Evolutionary conservation across 75 land plant species (phyloP), one percentile per base, ranked within the genome.

Genomic region (Ceratopteris richardii): DNA sequence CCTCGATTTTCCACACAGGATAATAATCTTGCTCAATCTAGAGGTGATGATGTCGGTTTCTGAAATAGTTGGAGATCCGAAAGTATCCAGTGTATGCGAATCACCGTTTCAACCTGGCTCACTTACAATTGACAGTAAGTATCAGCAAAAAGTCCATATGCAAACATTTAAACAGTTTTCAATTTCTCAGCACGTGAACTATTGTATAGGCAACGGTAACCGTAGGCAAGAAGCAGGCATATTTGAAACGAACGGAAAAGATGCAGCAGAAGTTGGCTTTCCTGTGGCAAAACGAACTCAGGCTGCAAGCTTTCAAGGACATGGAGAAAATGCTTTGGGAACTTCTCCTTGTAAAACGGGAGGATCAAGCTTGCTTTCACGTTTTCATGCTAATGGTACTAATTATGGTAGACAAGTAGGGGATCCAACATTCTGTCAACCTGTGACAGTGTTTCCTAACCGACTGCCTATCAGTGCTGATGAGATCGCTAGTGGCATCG

Each of bases 11-110:
- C 44, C 29, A 26, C 63, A 54, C 95, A 93, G 95, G 71, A 77
- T 93, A 40, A 84, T 93, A 57, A 83, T 93, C 42, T 74, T 93
- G 31, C 63, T 93, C 58, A 79, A 77, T 74, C 74, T 93, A 90
- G 81, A 81, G 59, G 75, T 77, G 50, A 63, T 93, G 16, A 63
- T 72, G 21, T 56, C 63, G 0, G 72, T 74, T 0, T 81, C 77
- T 63, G 95, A 85, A 42, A 75, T 81, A 6, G 73, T 88, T 71
- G 98, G 89, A 13, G 87, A 88, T 23, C 87, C 87, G 9, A 78
- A 70, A 62, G 57, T 56, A 14, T 18, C 54, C 31, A 29, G n/a
- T 36, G 42, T 61, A 47, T 51, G 40, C 10, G 61, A 41, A 54
- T 18, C 66, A 56, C 26, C 62, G 58, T 27, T 50, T 4, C 3